Evolutionary conservation across 2,329 filamentous ascomycete genomes (phyloP), one percentile per base, ranked within the genome.

Genomic region (Pseudogymnoascus sp.): DNA sequence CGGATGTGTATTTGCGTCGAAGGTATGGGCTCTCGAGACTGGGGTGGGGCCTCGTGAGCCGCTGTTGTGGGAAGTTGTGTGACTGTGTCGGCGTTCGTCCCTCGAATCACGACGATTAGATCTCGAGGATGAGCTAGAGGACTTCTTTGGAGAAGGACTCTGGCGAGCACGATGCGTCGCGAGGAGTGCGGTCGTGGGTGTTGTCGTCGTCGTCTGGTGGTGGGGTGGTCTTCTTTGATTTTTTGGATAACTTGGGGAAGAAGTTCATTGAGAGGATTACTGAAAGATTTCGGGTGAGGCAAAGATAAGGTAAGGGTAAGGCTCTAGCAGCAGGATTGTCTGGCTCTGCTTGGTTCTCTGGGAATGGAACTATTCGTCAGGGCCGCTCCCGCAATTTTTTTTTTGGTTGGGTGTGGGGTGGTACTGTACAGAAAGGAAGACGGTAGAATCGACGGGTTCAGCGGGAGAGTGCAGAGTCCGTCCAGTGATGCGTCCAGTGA

Each of bases 1-100:
- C 40, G 93, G 93, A 75, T 97, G 93, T 2, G 86, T 88, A 73
- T 93, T 84, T 67, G 81, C 81, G 73, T 90, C 87, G 71, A 80
- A 76, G 69, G 76, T 77, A 66, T 82, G 79, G 62, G 60, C 60
- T 7, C 60, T 62, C 67, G 69, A 23, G 68, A 63, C 68, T 65
- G 40, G 65, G 64, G 38, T 65, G 64, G 41, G 70, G 63, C 66
- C 69, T 71, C 38, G 64, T 61, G 65, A 67, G 63, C 71, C 71
- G 64, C 67, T 71, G 66, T 62, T 70, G 64, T 67, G 68, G 55
- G 68, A 64, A 65, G 71, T 71, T 49, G 68, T 31, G 69, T 63
- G 67, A 67, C 60, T 68, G 33, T 61, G 60, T 25, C 60, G 41
- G 14, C 35, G 35, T 45, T 62, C 43, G 60, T 55, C 60, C 60